These are phyloP conservation scores for Anthoceros angustus DNA, from an alignment of 225 moss, liverwort and hornwort genomes.

Conservation along the genomic window DNA sequence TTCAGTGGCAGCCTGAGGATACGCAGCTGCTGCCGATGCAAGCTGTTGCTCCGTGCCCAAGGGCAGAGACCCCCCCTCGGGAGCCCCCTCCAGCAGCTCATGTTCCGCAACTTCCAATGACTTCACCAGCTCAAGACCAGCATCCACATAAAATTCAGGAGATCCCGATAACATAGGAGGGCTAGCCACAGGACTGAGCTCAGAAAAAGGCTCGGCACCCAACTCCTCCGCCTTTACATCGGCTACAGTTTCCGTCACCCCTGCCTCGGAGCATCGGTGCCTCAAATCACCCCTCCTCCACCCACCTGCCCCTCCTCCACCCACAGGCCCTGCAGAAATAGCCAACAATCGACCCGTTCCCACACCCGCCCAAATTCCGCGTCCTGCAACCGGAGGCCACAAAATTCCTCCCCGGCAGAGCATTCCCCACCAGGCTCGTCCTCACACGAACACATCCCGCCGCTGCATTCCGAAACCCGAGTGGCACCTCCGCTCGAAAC, in stretches of 20 bases:
- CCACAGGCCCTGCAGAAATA: too few species aligned
- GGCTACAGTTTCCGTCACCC: neutral
- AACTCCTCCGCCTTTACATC: neutral
- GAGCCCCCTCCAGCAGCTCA: slow-evolving; percentile 27
- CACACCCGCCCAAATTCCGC: too few species aligned
- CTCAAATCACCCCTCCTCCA: too few species aligned
- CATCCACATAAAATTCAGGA: slow-evolving; percentile 9
- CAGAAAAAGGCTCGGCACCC: neutral
- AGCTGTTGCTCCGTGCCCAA: slow-evolving; percentile 23
- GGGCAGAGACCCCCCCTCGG: slow-evolving; percentile 11
- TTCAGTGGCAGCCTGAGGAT: slow-evolving; percentile 26
- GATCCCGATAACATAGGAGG: neutral
- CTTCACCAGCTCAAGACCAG: slow-evolving; percentile 31
- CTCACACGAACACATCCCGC: neutral
- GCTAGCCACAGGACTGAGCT: neutral
- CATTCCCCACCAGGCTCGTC: neutral
- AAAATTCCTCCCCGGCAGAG: neutral
- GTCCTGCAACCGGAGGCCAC: too few species aligned
- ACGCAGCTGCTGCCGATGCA: slow-evolving; percentile 30
- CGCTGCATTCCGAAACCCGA: neutral
- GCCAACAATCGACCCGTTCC: too few species aligned
- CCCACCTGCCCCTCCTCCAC: too few species aligned
- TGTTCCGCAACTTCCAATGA: slow-evolving; percentile 39
- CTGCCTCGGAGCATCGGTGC: neutral
- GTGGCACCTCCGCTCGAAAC: neutral